phyloP scores from a whole-genome alignment of 768 basidiomycete species.

The Favolaschia claudopus region DNA sequence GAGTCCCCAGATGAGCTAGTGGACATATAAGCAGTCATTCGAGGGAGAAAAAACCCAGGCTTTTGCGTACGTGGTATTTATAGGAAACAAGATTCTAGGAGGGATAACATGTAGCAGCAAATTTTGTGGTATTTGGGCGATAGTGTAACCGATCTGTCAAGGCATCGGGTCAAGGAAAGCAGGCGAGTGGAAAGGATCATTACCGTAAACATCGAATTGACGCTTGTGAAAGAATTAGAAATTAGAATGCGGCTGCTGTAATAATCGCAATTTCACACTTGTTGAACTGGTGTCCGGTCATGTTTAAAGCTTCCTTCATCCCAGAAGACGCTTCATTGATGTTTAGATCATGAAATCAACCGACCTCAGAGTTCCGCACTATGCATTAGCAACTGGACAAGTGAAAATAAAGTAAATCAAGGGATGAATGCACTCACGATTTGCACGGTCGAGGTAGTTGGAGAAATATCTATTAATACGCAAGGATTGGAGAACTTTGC shows the following conservation, averaged over 20 bases:
- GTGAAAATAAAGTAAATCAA: background rate
- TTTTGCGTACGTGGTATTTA: conserved; percentile 9
- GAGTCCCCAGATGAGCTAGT: conserved; percentile 70
- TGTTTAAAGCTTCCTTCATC: conserved; percentile 75
- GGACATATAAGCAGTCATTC: conserved; percentile 44
- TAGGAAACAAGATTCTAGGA: conserved; percentile 72
- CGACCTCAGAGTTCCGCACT: conserved; percentile 28
- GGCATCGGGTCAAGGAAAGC: too few species aligned
- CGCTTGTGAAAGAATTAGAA: conserved; percentile 41
- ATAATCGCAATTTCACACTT: conserved; percentile 37
- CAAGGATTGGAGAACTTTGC: conserved; percentile 2
- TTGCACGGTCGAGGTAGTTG: conserved; percentile 66
- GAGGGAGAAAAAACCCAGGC: background rate
- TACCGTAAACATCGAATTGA: conserved; percentile 77
- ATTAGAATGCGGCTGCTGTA: conserved; percentile 6
- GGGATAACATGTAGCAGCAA: conserved; percentile 69
- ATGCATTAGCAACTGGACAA: conserved; percentile 63
- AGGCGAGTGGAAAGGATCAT: too few species aligned
- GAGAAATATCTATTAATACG: conserved; percentile 21
- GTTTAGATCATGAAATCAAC: background rate
- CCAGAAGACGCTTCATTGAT: conserved; percentile 59
- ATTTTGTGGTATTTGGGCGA: conserved; percentile 77
- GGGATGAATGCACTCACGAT: conserved; percentile 33
- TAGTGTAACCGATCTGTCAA: conserved; percentile 78
- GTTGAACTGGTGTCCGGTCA: conserved; percentile 71